Evolutionary conservation across 768 basidiomycete genomes (phyloP).

Genomic region (Panaeolus papilionaceus): DNA sequence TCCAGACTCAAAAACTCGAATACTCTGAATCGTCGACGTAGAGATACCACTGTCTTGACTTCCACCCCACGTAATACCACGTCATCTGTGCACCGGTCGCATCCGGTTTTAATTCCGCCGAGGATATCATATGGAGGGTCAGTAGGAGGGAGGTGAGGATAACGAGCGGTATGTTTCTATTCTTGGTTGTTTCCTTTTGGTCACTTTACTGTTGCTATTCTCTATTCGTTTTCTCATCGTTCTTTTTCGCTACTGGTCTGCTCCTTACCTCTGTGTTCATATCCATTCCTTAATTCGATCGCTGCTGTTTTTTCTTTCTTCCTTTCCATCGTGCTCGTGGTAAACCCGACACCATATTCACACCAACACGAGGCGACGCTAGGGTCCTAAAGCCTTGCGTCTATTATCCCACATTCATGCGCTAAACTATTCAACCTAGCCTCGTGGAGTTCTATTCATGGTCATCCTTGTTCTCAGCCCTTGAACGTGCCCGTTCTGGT

Average conservation of each 20-base stretch:
- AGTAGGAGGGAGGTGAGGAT: constrained; percentile 17
- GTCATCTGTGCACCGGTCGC: constrained; percentile 19
- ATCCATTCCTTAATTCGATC: too few relatives aligned
- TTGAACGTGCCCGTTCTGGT: too few relatives aligned
- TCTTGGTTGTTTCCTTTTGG: constrained; percentile 20
- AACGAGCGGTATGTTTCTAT: constrained; percentile 26
- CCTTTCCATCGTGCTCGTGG: too few relatives aligned
- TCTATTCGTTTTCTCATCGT: constrained; percentile 12
- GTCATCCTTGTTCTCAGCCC: neutral
- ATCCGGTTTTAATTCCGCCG: constrained; percentile 33
- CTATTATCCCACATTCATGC: neutral
- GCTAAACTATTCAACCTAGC: neutral
- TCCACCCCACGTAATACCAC: neutral
- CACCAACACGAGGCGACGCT: too few relatives aligned
- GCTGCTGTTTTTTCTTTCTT: too few relatives aligned
- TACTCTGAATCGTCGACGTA: constrained; percentile 16
- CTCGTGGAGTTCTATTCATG: neutral
- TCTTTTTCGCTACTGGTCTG: constrained; percentile 10
- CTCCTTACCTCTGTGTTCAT: neutral
- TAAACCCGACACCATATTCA: too few relatives aligned
- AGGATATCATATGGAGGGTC: constrained; percentile 18
- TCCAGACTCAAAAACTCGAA: neutral
- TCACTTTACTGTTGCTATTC: neutral
- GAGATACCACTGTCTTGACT: constrained; percentile 11
- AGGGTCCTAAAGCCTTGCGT: neutral